phyloP scores from a whole-genome alignment of 2,329 filamentous ascomycete species.

The Fusarium marasasianum region DNA sequence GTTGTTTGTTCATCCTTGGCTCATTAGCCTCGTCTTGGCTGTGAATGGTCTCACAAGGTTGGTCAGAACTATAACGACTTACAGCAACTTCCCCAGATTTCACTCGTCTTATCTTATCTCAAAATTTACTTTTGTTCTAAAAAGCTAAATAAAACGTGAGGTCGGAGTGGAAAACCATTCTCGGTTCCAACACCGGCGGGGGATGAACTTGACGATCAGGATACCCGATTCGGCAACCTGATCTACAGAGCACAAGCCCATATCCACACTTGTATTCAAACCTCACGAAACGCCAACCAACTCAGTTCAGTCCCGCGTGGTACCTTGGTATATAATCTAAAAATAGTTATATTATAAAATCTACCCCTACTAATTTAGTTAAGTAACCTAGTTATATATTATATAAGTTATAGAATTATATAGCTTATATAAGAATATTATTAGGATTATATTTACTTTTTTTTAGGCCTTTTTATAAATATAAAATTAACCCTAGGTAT shows the following conservation, averaged over 20 bases:
- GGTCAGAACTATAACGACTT: not conserved
- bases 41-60: not conserved
- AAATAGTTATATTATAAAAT: too few relatives aligned
- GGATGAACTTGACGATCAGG: slow-evolving; percentile 26
- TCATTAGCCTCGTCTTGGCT: not conserved
- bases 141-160: not conserved
- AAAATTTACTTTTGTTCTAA: not conserved
- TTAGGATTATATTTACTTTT: too few relatives aligned
- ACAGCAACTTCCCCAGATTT: not conserved
- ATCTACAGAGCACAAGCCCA: not conserved
- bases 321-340: too few relatives aligned
- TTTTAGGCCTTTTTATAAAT: too few relatives aligned
- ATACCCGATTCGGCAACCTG: slow-evolving; percentile 32
- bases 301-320: not conserved
- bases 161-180: not conserved
- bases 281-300: not conserved
- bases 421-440: too few relatives aligned
- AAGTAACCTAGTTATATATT: too few relatives aligned
- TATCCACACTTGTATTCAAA: not conserved
- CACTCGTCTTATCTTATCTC: not conserved
- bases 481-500: too few relatives aligned
- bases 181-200: not conserved
- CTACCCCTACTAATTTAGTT: too few relatives aligned
- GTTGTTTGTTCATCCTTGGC: not conserved
- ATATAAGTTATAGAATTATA: too few relatives aligned